These are phyloP conservation scores for Cyclotella kingstonii DNA, from an alignment of 108 stramenopile species.

Conservation along the genomic window DNA sequence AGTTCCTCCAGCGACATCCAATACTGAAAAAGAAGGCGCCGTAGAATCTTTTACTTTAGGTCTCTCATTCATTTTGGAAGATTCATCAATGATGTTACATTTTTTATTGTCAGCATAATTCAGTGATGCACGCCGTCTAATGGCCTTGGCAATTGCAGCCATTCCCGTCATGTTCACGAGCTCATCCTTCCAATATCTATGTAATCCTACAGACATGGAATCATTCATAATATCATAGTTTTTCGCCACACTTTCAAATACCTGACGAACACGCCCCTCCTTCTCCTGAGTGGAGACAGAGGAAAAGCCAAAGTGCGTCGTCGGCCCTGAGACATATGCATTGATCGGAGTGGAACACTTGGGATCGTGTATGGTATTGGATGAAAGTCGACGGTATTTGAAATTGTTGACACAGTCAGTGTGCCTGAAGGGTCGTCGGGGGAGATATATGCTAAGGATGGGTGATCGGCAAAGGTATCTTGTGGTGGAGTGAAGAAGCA, in stretches of 20 bases:
- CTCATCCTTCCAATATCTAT: conserved; percentile 97
- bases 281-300: conserved; percentile 68
- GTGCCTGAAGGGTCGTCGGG: too few relatives aligned
- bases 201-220: conserved; percentile 93
- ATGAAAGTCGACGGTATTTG: too few relatives aligned
- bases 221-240: conserved; percentile 99
- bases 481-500: too few relatives aligned
- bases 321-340: conserved; percentile 39
- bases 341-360: background rate
- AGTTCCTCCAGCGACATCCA: conserved; percentile 98
- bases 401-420: too few relatives aligned
- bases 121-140: conserved; percentile 51
- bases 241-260: conserved; percentile 89
- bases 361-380: too few relatives aligned
- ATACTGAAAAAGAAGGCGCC: conserved; percentile 39
- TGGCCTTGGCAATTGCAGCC: conserved; percentile 54
- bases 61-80: background rate
- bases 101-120: background rate
- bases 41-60: conserved; percentile 15
- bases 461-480: too few relatives aligned
- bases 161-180: conserved; percentile 75
- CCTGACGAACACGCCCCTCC: conserved; percentile 72
- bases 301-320: conserved; percentile 84
- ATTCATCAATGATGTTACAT: background rate
- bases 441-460: too few relatives aligned